phyloP scores from a whole-genome alignment of 495 filamentous ascomycete genomes.

The Penicillium daleae region DNA sequence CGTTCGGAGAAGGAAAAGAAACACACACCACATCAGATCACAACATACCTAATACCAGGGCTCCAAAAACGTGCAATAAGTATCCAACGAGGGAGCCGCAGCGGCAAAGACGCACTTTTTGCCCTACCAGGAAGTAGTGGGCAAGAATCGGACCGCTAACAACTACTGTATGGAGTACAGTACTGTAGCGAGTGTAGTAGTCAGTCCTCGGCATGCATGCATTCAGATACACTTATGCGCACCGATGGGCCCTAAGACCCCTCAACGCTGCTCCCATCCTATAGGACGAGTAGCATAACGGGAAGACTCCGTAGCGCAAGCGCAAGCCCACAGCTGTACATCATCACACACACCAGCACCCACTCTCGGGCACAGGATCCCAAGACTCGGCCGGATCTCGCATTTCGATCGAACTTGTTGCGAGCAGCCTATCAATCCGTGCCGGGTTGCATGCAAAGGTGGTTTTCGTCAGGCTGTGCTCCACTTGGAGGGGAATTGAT shows the following conservation, averaged over 20 bases:
- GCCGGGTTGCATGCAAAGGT: background rate
- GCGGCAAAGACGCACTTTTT: constrained; percentile 3
- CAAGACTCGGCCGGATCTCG: constrained; percentile 27
- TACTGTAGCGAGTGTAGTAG: too few species aligned
- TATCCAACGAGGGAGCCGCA: background rate
- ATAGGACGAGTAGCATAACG: background rate
- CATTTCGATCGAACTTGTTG: constrained; percentile 11
- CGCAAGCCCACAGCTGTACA: background rate
- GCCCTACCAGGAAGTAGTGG: constrained; percentile 1
- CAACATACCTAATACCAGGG: background rate
- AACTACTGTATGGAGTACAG: too few species aligned
- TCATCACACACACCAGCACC: background rate
- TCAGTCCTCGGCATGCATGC: background rate
- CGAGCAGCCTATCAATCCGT: constrained; percentile 12
- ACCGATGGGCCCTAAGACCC: background rate
- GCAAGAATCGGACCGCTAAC: background rate
- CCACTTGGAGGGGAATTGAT: constrained; percentile 11
- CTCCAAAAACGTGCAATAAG: background rate
- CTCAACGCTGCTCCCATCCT: background rate
- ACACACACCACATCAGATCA: background rate
- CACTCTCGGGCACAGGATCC: background rate
- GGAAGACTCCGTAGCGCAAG: background rate
- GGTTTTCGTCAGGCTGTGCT: constrained; percentile 10
- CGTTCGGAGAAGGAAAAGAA: background rate
- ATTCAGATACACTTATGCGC: background rate